Evolutionary conservation across 306 rosid genomes (phyloP).

Genomic region (Notholithocarpus densiflorus): DNA sequence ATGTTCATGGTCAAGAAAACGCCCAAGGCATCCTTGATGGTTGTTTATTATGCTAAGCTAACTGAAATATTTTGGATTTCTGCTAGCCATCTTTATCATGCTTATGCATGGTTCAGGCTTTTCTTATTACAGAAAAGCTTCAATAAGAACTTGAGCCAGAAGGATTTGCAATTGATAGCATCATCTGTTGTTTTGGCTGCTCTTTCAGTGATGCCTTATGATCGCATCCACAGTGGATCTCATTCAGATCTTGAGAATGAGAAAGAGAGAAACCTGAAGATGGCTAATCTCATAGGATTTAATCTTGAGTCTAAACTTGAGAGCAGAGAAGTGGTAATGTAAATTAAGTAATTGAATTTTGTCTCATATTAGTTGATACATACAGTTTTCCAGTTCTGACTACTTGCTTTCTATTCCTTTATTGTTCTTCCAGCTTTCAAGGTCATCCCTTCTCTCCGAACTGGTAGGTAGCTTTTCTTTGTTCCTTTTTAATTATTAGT

Average conservation of each 20-base stretch:
- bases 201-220: constrained; percentile 84
- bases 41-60: constrained; percentile 86
- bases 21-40: constrained; percentile 94
- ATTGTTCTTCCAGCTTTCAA: constrained; percentile 59
- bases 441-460: constrained; percentile 84
- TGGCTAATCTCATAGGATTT: constrained; percentile 90
- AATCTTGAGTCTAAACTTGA: constrained; percentile 81
- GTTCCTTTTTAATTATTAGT: not conserved
- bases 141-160: constrained; percentile 91
- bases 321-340: constrained; percentile 83
- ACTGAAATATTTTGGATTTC: constrained; percentile 92
- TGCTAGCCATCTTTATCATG: constrained; percentile 85
- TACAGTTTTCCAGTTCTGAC: not conserved
- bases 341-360: constrained; percentile 4
- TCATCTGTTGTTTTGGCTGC: constrained; percentile 98
- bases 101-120: constrained; percentile 95
- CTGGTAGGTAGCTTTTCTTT: constrained; percentile 51
- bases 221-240: constrained; percentile 61
- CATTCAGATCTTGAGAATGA: constrained; percentile 88
- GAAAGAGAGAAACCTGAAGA: constrained; percentile 83
- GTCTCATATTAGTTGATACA: not conserved
- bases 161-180: constrained; percentile 93
- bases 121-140: constrained; percentile 83
- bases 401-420: constrained; percentile 1
- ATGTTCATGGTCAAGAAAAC: constrained; percentile 98